These are phyloP conservation scores for Candida insectorum DNA, from an alignment of 805 yeast genomes.

Conservation along the genomic window DNA sequence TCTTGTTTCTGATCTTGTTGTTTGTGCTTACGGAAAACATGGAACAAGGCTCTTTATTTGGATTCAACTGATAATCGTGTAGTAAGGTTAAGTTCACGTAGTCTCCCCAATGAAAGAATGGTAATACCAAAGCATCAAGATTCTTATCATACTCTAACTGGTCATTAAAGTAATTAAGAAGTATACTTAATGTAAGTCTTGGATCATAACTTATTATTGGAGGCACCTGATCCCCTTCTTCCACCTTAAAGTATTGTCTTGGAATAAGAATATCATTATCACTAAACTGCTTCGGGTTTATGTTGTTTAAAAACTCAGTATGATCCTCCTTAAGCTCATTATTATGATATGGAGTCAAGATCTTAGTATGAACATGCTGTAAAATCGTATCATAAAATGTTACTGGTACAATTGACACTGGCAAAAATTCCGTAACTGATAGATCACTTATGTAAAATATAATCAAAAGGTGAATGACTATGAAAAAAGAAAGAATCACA, in stretches of 20 bases:
- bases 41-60: slow-evolving; percentile 16
- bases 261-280: slow-evolving; percentile 16
- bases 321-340: too few relatives aligned
- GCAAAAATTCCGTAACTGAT: too few relatives aligned
- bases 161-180: slow-evolving; percentile 16
- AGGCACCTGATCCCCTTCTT: slow-evolving; percentile 1
- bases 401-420: too few relatives aligned
- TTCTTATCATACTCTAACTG: slow-evolving; percentile 5
- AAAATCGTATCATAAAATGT: too few relatives aligned
- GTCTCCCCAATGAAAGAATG: slow-evolving; percentile 34
- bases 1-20: slow-evolving; percentile 4
- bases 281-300: too few relatives aligned
- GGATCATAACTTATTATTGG: slow-evolving; percentile 23
- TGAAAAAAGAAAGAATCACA: slow-evolving; percentile 11
- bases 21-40: slow-evolving; percentile 16
- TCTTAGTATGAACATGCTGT: too few relatives aligned
- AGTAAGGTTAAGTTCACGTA: slow-evolving; percentile 22
- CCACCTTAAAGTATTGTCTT: slow-evolving; percentile 9
- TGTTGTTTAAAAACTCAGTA: too few relatives aligned
- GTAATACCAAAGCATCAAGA: slow-evolving; percentile 9
- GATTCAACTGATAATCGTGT: slow-evolving; percentile 13
- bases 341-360: too few relatives aligned
- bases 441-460: slow-evolving; percentile 9
- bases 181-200: slow-evolving; percentile 22
- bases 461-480: slow-evolving; percentile 14